phyloP scores from a whole-genome alignment of 1,284 basidiomycete species.

The Malassezia brasiliensis region DNA sequence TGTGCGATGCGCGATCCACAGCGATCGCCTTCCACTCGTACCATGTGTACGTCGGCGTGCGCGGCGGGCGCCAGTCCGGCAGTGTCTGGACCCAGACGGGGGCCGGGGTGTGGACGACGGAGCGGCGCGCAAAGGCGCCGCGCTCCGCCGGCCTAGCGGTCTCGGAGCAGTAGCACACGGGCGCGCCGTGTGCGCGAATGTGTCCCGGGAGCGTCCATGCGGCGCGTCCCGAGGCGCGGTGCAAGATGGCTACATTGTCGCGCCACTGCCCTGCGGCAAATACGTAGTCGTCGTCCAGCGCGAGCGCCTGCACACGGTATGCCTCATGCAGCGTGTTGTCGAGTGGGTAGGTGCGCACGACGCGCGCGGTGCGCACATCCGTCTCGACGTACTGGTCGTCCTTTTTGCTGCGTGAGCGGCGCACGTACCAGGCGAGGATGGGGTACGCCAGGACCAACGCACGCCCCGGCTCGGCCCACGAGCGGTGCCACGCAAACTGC shows the following conservation, averaged over 20 bases:
- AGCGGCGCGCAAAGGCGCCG: background rate
- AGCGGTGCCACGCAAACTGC: slow-evolving; percentile 20
- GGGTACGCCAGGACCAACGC: slow-evolving; percentile 35
- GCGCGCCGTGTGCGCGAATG: slow-evolving; percentile 18
- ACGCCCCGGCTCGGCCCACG: slow-evolving; percentile 15
- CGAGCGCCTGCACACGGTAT: slow-evolving; percentile 31
- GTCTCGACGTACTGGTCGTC: slow-evolving; percentile 22
- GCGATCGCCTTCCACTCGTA: slow-evolving; percentile 33
- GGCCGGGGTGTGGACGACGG: too few relatives aligned
- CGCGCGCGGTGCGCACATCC: slow-evolving; percentile 19
- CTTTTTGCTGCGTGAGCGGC: slow-evolving; percentile 7
- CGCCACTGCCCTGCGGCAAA: slow-evolving; percentile 25
- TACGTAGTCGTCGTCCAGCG: slow-evolving; percentile 36
- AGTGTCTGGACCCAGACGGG: slow-evolving; percentile 11
- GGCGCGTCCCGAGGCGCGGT: slow-evolving; percentile 14
- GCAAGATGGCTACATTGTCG: slow-evolving; percentile 23
- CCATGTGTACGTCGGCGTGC: background rate
- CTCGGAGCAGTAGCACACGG: background rate
- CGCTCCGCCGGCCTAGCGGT: too few relatives aligned
- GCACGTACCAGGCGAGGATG: slow-evolving; percentile 11
- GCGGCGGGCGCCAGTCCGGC: background rate
- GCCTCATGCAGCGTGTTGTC: slow-evolving; percentile 15
- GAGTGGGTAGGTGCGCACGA: background rate
- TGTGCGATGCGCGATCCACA: slow-evolving; percentile 27
- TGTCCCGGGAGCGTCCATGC: slow-evolving; percentile 28